Conservation (phyloP, 179 eudicot genomes). For the Beta lomatogona region DNA sequence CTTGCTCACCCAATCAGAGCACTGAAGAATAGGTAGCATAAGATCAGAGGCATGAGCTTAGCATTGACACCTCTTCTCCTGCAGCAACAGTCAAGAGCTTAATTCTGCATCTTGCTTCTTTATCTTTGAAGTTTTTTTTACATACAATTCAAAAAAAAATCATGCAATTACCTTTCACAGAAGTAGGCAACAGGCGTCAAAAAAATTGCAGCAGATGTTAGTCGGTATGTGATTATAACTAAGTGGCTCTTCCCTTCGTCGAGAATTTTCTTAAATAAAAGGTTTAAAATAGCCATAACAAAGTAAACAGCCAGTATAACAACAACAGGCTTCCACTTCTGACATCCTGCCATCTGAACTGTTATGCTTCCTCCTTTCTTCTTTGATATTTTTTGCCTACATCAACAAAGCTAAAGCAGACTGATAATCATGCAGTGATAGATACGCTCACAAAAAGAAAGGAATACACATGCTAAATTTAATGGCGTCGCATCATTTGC, state of each 20-base stretch:
- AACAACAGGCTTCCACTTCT: conserved; percentile 53
- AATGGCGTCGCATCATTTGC: conserved; percentile 28
- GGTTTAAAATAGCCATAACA: conserved; percentile 53
- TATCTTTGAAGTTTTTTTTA: neutral
- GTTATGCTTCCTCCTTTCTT: conserved; percentile 4
- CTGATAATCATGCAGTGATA: conserved; percentile 18
- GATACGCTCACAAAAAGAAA: conserved; percentile 29
- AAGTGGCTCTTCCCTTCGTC: conserved; percentile 47
- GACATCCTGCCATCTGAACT: conserved; percentile 31
- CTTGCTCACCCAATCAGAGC: conserved; percentile 70
- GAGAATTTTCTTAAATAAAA: conserved; percentile 62
- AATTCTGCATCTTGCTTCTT: neutral
- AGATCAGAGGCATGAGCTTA: conserved; percentile 47
- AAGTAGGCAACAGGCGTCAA: conserved; percentile 65
- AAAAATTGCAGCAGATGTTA: conserved; percentile 48
- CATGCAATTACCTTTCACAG: conserved; percentile 55
- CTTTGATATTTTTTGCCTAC: neutral
- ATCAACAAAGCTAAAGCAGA: conserved; percentile 16
- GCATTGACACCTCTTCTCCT: conserved; percentile 51
- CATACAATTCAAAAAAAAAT: neutral
- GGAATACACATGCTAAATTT: conserved; percentile 19
- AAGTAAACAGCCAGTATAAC: conserved; percentile 54
- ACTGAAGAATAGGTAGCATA: conserved; percentile 61
- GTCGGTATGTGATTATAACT: conserved; percentile 59
- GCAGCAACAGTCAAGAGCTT: conserved; percentile 33